Evolutionary conservation across 2,329 filamentous ascomycete species (phyloP), one percentile per base, ranked within the genome.

Genomic region (Aspergillus fructus): DNA sequence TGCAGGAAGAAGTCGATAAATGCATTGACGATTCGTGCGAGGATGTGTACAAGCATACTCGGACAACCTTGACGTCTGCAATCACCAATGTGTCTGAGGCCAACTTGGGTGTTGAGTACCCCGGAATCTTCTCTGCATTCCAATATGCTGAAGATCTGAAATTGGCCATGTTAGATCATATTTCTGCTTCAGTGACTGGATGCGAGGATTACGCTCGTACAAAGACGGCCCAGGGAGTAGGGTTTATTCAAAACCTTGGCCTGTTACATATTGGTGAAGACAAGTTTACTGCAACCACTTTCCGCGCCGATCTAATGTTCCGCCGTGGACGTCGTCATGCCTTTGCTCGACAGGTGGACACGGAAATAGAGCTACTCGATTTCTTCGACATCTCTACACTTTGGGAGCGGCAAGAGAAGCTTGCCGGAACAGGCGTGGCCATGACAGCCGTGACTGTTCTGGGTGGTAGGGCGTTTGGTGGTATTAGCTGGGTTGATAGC

Each of bases 291-390:
- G 89, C 93, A 65, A 85, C 97, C 46, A 90, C 86, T 64, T 97
- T 99, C 85, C 86, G 89, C 30, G 86, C 91, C 1, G 92, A 97
- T 66, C 86, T 93, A 70, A 97, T 99, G 94, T 99, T 97, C 81
- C 87, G 86, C 59, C 87, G 90, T 60, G 70, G 71, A 41, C 89
- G 89, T 68, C 85, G 87, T 59, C 91, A 99, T 72, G 85, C 86
- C 2, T 79, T 96, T 41, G 92, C 91, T 5, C 86, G 91, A 62
- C 88, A 96, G 69, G 87, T 97, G 15, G 87, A 97, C 59, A 87
- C 96, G 19, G 86, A 94, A 53, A 90, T 94, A 4, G 93, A 99
- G 69, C 66, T 96, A 0, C 89, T 83, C 83, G 94, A 99, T 77
- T 97, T 99, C 80, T 90, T 99, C 67, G 94, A 99, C 74, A 82